phyloP scores from a whole-genome alignment of 306 rosid species.

The Quercus dentata region DNA sequence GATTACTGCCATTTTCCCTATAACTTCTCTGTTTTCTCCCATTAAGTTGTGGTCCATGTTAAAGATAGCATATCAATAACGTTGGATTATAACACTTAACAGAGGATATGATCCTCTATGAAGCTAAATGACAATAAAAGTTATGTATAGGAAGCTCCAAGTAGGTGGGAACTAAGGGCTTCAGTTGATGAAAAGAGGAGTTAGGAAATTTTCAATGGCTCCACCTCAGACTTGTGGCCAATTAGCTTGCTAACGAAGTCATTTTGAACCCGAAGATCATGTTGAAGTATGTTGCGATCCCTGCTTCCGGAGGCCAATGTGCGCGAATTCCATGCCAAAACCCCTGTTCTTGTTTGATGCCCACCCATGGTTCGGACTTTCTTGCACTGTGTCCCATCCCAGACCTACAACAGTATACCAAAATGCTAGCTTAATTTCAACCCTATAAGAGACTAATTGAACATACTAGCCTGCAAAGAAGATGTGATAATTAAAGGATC shows the following conservation, averaged over 20 bases:
- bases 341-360: conserved; percentile 97
- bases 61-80: too few species aligned
- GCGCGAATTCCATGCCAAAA: conserved; percentile 95
- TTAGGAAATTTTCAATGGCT: neutral
- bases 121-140: neutral
- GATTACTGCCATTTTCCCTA: neutral
- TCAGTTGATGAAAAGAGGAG: neutral
- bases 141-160: neutral
- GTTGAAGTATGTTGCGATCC: conserved; percentile 92
- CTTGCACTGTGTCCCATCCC: conserved; percentile 94
- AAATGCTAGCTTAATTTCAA: conserved; percentile 8
- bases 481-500: neutral
- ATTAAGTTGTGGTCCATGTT: too few species aligned
- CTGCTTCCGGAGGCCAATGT: conserved; percentile 93
- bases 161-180: neutral
- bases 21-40: too few species aligned
- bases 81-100: neutral
- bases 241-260: conserved; percentile 73
- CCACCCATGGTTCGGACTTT: conserved; percentile 95
- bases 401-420: conserved; percentile 42
- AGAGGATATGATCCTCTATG: neutral
- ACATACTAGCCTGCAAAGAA: neutral
- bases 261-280: conserved; percentile 79
- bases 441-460: neutral
- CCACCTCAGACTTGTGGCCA: conserved; percentile 99